These are phyloP conservation scores for Vigna trinervia DNA, from an alignment of 306 rosid genomes.

Conservation along the genomic window DNA sequence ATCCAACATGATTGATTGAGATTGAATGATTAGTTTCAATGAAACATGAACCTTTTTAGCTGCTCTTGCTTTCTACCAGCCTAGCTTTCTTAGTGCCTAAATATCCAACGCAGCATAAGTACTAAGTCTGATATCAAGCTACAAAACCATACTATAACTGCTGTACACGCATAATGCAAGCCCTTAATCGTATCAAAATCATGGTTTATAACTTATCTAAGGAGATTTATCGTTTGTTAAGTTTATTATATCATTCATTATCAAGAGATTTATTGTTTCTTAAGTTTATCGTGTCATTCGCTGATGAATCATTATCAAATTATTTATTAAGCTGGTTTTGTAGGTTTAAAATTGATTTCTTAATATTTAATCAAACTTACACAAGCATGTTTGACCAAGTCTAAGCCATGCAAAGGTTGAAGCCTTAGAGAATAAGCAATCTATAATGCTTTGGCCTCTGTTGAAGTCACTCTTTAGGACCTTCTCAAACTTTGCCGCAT, in stretches of 20 bases:
- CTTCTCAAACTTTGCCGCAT: conserved; percentile 47
- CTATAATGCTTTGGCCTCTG: conserved; percentile 34
- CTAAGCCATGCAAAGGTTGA: conserved; percentile 38
- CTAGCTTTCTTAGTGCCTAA: conserved; percentile 54
- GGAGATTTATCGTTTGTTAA: no score
- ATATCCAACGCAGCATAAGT: conserved; percentile 36
- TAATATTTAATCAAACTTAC: neutral
- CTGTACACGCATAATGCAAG: neutral
- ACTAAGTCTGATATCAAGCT: conserved; percentile 20
- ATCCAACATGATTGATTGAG: conserved; percentile 40
- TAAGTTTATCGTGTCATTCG: fast-evolving
- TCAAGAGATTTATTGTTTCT: no score
- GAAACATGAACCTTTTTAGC: neutral
- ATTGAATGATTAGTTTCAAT: neutral
- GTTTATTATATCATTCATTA: fast-evolving
- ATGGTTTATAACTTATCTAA: no score
- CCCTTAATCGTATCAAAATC: conserved; percentile 25
- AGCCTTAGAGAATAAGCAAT: conserved; percentile 42
- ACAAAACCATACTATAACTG: neutral
- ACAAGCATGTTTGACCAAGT: conserved; percentile 37
- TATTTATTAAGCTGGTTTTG: no score
- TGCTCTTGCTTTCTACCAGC: conserved; percentile 30
- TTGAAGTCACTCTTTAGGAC: conserved; percentile 34
- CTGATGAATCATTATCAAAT: no score
- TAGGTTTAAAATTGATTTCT: no score